Evolutionary conservation across 2,329 filamentous ascomycete species (phyloP), one percentile per base, ranked within the genome.

Genomic region (Aspergillus pseudoglaucus): DNA sequence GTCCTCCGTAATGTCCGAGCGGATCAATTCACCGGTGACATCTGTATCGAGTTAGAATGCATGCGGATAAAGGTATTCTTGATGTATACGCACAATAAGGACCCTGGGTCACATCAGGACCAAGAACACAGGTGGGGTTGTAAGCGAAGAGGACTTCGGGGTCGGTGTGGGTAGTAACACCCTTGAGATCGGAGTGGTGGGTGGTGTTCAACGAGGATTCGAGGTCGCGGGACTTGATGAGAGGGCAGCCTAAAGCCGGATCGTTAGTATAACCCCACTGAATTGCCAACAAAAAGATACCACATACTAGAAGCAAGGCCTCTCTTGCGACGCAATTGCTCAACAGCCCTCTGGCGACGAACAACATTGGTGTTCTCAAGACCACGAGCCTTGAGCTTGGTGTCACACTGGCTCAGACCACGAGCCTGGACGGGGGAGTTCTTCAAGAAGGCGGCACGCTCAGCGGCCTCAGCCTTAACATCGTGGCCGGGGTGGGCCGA

Each of bases 91-190:
- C 23, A 65, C 62, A 81, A 65, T 79, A 81, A 17, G 78, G 78
- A 0, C 77, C 77, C 58, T 78, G 68, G 3, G 72, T 79, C 17
- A 74, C 72, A 57, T 80, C 77, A 0, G 76, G 75, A n/a, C 68
- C 74, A 23, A 80, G 64, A 22, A 78, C 63, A 52, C 77, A 80
- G 15, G 72, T 50, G 53, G 66, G 38, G 57, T 62, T 59, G 6
- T 61, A 63, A 10, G 55, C 51, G 35, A 68, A 68, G 23, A 68
- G 52, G 5, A 60, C 51, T 0, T 44, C 49, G 3, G 60, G 58
- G 45, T 60, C 57, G 9, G 56, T 59, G 9, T 41, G 50, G n/a
- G 43, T 44, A 37, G 56, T 54, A 14, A 63, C 53, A 10, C 55
- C 45, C 25, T 53, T 54, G 35, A 60, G 40, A 22, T 65, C 65